These are phyloP conservation scores for Solanum bulbocastanum DNA, from an alignment of 257 asterid species.

Conservation along the genomic window DNA sequence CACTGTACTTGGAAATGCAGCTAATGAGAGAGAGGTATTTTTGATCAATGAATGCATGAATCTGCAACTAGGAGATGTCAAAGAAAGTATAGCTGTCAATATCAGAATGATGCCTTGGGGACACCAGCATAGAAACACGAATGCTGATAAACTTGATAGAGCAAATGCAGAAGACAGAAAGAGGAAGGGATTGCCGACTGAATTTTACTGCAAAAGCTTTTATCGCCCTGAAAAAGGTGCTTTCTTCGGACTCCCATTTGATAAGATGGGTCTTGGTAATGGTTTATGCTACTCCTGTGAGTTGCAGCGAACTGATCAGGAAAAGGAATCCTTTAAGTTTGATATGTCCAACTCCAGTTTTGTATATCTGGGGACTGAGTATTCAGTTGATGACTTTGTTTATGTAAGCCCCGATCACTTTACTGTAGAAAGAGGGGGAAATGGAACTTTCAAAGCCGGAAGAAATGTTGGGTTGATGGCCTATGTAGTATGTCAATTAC, in stretches of 20 bases:
- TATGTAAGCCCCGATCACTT: slow-evolving; percentile 63
- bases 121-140: slow-evolving; percentile 65
- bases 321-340: slow-evolving; percentile 31
- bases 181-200: slow-evolving; percentile 55
- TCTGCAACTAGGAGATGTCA: slow-evolving; percentile 48
- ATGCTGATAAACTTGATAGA: slow-evolving; percentile 62
- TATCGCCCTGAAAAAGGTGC: slow-evolving; percentile 90
- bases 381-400: slow-evolving; percentile 52
- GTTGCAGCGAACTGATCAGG: slow-evolving; percentile 26
- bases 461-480: slow-evolving; percentile 90
- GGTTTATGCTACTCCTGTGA: slow-evolving; percentile 71
- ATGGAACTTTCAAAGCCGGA: slow-evolving; percentile 62
- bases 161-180: slow-evolving; percentile 78
- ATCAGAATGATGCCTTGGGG: slow-evolving; percentile 72
- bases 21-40: slow-evolving; percentile 77
- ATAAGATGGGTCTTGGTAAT: slow-evolving; percentile 67
- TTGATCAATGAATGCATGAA: slow-evolving; percentile 68
- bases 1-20: slow-evolving; percentile 86
- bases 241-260: slow-evolving; percentile 52
- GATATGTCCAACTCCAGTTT: slow-evolving; percentile 45
- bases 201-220: slow-evolving; percentile 80
- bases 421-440: slow-evolving; percentile 38
- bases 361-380: slow-evolving; percentile 46
- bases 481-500: slow-evolving; percentile 62
- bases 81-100: slow-evolving; percentile 33